Conservation (phyloP, 805 yeast species). For the Clavispora carvajalis region DNA sequence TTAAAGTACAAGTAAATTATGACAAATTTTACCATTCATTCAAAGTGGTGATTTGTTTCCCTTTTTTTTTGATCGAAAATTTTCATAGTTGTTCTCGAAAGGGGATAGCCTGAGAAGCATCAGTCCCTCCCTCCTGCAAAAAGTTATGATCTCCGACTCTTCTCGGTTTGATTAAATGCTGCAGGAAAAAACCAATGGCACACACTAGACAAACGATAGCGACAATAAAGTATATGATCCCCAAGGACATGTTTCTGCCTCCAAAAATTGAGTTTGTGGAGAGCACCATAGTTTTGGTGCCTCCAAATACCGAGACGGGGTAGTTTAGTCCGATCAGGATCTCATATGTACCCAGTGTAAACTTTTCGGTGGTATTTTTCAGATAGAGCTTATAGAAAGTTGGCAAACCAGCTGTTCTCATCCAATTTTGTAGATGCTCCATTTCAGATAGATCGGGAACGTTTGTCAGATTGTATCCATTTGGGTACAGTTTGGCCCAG, state of each 20-base stretch:
- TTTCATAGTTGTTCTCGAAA: not conserved
- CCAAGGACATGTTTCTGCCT: conserved; percentile 79
- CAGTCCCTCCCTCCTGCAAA: conserved; percentile 23
- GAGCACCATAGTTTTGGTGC: conserved; percentile 77
- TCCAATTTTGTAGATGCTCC: conserved; percentile 94
- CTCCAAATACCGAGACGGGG: conserved; percentile 79
- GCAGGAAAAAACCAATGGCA: conserved; percentile 70
- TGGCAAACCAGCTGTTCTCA: conserved; percentile 94
- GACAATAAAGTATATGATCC: conserved; percentile 78
- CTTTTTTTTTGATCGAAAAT: too few species aligned
- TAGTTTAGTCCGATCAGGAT: conserved; percentile 69
- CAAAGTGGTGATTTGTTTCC: too few species aligned
- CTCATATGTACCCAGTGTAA: conserved; percentile 65
- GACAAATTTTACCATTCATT: too few species aligned
- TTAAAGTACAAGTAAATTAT: not conserved
- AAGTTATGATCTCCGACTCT: conserved; percentile 76
- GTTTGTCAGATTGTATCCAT: conserved; percentile 83
- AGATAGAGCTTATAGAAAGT: conserved; percentile 79
- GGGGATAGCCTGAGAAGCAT: not conserved
- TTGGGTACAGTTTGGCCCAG: conserved; percentile 75
- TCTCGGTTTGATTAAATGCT: conserved; percentile 81
- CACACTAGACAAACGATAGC: conserved; percentile 72
- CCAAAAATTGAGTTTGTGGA: conserved; percentile 83
- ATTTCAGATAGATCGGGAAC: conserved; percentile 69
- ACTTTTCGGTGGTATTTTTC: conserved; percentile 54